Evolutionary conservation across 176 grass and related monocot species (phyloP), one percentile per base, ranked within the genome.

Genomic region (Eragrostis nindensis): DNA sequence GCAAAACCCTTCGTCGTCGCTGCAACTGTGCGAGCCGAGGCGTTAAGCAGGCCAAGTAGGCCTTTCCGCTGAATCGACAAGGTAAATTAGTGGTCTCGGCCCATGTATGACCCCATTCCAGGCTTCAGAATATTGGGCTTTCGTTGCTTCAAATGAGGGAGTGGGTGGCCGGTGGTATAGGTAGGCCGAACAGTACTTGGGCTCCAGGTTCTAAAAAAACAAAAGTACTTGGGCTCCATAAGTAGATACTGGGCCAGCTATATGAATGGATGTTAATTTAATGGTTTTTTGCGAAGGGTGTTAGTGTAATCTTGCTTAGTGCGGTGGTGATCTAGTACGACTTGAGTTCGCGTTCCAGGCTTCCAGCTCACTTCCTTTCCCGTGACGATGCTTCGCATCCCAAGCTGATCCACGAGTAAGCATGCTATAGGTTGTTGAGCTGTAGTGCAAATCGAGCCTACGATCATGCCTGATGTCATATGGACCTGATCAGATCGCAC

Each of bases 371-470:
- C 64, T 7, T 70, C 16, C 30, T 24, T 75, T 62, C 50, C 22
- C 52, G 41, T 61, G 71, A 61, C 53, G 42, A 67, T 7, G 63
- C 46, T 82, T 45, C 24, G 6, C 45, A 39, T 6, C 8, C 12
- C 40, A 21, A 36, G 68, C 46, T 21, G 40, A 19, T 27, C n/a
- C 8, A 69, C 3, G 50, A 24, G 70, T 81, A 78, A 75, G 73
- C 29, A 10, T 61, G 59, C 16, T 38, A 40, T 3, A 15, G 16
- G 17, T 32, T n/a, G 48, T 24, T 25, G 85, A 77, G 79, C 79
- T 82, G 72, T 54, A 77, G 38, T 14, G 57, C 73, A 71, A 66
- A 82, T 21, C 47, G 53, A 8, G 22, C 41, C 19, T 1, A 71
- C 7, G 22, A 19, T 26, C 32, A 65, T 25, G 6, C 12, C 40